phyloP scores from a whole-genome alignment of 306 rosid genomes.

The Ormosia semicastrata region DNA sequence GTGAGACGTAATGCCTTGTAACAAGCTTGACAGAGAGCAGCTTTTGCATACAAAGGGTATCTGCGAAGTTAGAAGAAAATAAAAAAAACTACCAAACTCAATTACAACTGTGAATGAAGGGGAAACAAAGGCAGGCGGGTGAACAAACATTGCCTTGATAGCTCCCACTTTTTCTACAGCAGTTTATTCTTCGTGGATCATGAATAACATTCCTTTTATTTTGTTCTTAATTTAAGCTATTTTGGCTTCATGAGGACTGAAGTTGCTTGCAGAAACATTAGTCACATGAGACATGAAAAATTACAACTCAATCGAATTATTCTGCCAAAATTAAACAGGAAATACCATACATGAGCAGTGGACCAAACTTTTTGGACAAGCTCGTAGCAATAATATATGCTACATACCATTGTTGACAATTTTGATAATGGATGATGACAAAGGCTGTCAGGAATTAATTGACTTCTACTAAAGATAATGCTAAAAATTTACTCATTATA shows the following conservation, averaged over 20 bases:
- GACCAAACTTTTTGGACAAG: not conserved
- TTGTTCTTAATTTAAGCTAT: not conserved
- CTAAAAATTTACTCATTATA: not conserved
- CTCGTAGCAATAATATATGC: not conserved
- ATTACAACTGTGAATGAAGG: not conserved
- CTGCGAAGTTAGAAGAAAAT: slow-evolving; percentile 36
- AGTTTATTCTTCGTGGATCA: not conserved
- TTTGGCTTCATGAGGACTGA: not conserved
- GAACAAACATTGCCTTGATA: not conserved
- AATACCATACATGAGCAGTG: not conserved
- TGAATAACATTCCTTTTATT: not conserved
- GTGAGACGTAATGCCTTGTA: slow-evolving; percentile 84
- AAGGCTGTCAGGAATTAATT: not conserved
- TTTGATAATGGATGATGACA: not conserved
- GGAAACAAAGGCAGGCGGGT: not conserved
- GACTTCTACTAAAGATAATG: not conserved
- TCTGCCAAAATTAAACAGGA: not conserved
- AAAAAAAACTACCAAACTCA: not conserved
- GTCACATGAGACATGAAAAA: not conserved
- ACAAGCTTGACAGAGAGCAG: slow-evolving; percentile 91
- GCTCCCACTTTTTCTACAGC: not conserved
- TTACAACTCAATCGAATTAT: slow-evolving; percentile 2
- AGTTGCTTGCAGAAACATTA: not conserved
- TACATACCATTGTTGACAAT: not conserved
- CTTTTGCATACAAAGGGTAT: slow-evolving; percentile 83